These are phyloP conservation scores for Leccinellum rugosiceps DNA, from an alignment of 768 basidiomycete species.

Conservation along the genomic window DNA sequence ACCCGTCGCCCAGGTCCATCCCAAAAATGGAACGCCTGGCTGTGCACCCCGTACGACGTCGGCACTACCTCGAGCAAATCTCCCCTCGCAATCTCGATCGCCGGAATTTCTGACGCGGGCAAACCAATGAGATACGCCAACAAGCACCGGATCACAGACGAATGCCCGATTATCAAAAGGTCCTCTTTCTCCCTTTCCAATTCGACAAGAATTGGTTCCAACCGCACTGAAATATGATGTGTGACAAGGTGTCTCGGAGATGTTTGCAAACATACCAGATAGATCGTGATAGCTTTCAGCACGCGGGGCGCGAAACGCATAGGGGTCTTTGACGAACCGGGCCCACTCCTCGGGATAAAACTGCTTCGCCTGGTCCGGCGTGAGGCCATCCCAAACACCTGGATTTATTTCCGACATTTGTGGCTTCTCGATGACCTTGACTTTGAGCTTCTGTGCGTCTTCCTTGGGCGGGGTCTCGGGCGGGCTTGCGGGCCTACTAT, in stretches of 20 bases:
- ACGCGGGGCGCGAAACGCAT: slow-evolving; percentile 84
- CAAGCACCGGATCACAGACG: slow-evolving; percentile 95
- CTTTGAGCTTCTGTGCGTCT: slow-evolving; percentile 35
- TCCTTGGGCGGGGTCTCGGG: slow-evolving; percentile 4
- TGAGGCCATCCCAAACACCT: slow-evolving; percentile 95
- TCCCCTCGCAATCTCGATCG: slow-evolving; percentile 94
- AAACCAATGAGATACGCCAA: slow-evolving; percentile 91
- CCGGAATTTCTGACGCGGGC: slow-evolving; percentile 87
- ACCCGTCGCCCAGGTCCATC: slow-evolving; percentile 73
- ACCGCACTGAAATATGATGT: slow-evolving; percentile 57
- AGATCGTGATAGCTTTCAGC: slow-evolving; percentile 98
- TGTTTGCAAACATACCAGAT: slow-evolving; percentile 36
- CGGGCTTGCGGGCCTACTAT: not conserved
- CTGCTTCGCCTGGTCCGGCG: slow-evolving; percentile 83
- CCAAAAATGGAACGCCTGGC: slow-evolving; percentile 90
- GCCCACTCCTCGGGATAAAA: slow-evolving; percentile 93
- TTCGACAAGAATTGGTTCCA: slow-evolving; percentile 92
- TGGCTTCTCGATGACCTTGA: slow-evolving; percentile 77
- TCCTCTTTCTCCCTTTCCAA: slow-evolving; percentile 94
- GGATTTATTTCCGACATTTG: slow-evolving; percentile 99
- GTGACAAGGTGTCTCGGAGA: not conserved
- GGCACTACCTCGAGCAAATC: slow-evolving; percentile 94
- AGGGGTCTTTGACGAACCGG: slow-evolving; percentile 88
- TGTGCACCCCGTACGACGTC: slow-evolving; percentile 86
- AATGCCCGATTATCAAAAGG: slow-evolving; percentile 93